Base-by-base conservation (phyloP, 2,329 filamentous ascomycete genomes). In the Pseudogymnoascus sp. region DNA sequence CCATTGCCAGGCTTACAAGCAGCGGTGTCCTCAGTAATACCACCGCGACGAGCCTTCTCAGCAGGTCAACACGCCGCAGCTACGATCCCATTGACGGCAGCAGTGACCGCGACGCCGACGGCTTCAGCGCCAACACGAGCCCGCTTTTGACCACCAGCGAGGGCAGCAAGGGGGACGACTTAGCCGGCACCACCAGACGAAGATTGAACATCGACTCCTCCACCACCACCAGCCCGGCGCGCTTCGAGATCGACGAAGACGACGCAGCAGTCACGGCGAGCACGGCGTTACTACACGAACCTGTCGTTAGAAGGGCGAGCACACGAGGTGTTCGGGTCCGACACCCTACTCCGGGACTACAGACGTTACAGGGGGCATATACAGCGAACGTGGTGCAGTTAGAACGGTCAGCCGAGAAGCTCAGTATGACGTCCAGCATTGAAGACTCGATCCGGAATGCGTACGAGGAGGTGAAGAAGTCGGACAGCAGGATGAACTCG, bases 391-490 rank as follows among this genome's bases (percentile, higher is more conserved):
- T 92, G 64, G 84, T 86, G 66, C 83, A 86, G 58, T 82, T 92
- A 64, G 89, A 93, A 74, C 85, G 87, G 66, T 87, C 85, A 9
- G 89, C 89, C 58, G 88, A 92, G 74, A 82, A 85, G 66, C 78
- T 92, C 72, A 89, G 87, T 67, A 86, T 85, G 62, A 80, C 80
- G 54, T 89, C 86, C 64, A 90, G 89, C 64, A 88, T 92, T 69
- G 88, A 88, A 68, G 84, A 89, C 76, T 88, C 89, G 67, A 92
- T 92, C 68, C 83, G 87, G 63, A 84, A 87, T 69, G 78, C 90
- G 66, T 85, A 90, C 73, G 78, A 84, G 64, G 85, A 89, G 73
- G 77, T 89, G 70, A 90, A 89, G 74, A 81, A 84, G 66, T 83
- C 79, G 70, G 87, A 89, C 70, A 89, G 85, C 70, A 80, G 83